Evolutionary conservation across 352 stramenopile genomes (phyloP), one percentile per base, ranked within the genome.

Genomic region (Phytophthora fragariae): DNA sequence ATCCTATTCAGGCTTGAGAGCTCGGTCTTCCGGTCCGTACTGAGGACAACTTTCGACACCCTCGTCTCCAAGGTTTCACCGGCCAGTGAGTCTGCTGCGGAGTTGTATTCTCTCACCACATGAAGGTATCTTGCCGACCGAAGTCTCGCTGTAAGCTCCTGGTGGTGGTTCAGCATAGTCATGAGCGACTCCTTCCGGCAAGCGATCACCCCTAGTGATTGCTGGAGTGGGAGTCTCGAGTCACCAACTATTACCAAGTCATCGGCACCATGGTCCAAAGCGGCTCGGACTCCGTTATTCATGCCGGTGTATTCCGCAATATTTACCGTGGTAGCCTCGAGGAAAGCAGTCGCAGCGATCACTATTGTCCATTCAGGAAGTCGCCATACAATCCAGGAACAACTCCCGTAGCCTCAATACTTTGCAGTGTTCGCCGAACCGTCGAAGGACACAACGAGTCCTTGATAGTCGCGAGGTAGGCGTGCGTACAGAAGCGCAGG

Each of bases 361-460:
- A 55, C 57, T 46, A 65, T 55, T 0, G 12, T 49, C 24, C 57
- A 65, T 15, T 65, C 41, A 1, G 57, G 57, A 12, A 65, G 19
- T 31, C 24, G 11, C 57, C 57, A 65, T 15, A 56, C 8, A 3
- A 76, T 33, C 47, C 50, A 69, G 0, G 56, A 60, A 50, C 63
- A 61, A 27, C 63, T 76, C 1, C 70, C 58, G 15, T 58, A 19
- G 2, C 63, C 0, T n/a, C 21, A 8, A n/a, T 62, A 62, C 49
- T 60, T 68, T 19, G 59, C 49, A 0, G 47, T 53, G 11, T 72
- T 73, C 1, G 67, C 62, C 7, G 67, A 66, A 1, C 68, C 72
- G n/a, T 79, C 68, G 15, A 79, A 79, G 0, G 56, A 76, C 1
- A 79, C 9, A 1, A 76, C 41, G 33, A 62, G 44, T 1, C 62